Base-by-base conservation (phyloP, 768 basidiomycete species). In the Suillus decipiens region DNA sequence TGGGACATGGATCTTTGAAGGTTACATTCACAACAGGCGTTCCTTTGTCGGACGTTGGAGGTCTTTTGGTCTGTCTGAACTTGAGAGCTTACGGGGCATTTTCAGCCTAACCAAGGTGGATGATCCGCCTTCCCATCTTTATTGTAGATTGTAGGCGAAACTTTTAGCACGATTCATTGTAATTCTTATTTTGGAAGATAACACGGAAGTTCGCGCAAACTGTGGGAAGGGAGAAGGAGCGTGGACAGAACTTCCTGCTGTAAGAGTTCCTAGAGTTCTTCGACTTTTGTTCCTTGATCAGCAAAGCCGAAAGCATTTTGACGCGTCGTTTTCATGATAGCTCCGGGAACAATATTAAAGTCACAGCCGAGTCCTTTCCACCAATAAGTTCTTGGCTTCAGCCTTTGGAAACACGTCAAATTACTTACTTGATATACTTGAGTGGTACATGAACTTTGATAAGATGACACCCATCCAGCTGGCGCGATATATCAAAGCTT, bases 1-100 rank as follows among this genome's bases (percentile, higher is more conserved):
- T 60, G 86, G 83, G 51, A 78, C 76, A 3, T 86, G 86, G 84
- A 74, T 84, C 39, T 88, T 88, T 62, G 81, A 84, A 66, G 88
- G 87, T 14, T 80, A 82, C 60, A 60, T 89, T 42, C 77, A 76
- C 59, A 81, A 80, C 63, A 80, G 79, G 34, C 69, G 70, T 42
- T 80, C 81, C 31, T 77, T 89, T 64, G 81, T 84, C 34, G 88
- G 88, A 19, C 77, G 79, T 34, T 87, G 86, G 84, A 70, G 79
- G 54, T 77, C 82, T 45, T 77, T 79, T 59, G 61, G 63, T 12
- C 66, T 70, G 7, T 69, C 68, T 24, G 76, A 76, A 28, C 72
- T 65, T 34, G 71, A 75, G 58, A 72, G 78, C 60, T 71, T 83
- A 54, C 73, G 77, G 15, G 86, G 86, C 22, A 81, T 88, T 61